These are phyloP conservation scores for Cyberlindnera japonica DNA, from an alignment of 805 yeast species.

Conservation along the genomic window DNA sequence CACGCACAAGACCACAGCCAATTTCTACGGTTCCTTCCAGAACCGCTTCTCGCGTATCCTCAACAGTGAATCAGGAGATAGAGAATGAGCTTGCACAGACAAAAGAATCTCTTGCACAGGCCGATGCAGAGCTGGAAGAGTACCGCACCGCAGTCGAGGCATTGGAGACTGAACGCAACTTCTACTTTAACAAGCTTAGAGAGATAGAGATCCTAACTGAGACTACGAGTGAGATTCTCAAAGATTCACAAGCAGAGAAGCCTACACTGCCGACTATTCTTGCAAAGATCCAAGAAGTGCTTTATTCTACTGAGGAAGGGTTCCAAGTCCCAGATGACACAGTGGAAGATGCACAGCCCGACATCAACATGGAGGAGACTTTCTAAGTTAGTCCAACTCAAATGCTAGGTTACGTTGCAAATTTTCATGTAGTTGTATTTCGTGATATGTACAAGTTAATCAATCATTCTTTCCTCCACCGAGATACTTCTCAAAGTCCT, in stretches of 20 bases:
- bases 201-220: constrained; percentile 82
- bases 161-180: constrained; percentile 79
- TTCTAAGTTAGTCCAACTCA: too few relatives aligned
- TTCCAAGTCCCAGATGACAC: constrained; percentile 56
- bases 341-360: constrained; percentile 24
- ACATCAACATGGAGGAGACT: constrained; percentile 33
- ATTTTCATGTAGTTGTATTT: too few relatives aligned
- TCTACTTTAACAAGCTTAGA: constrained; percentile 84
- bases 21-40: constrained; percentile 14
- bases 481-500: constrained; percentile 86
- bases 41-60: constrained; percentile 27
- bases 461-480: constrained; percentile 28
- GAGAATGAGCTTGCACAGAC: constrained; percentile 48
- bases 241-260: constrained; percentile 28
- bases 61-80: constrained; percentile 29
- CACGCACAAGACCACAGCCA: constrained; percentile 14
- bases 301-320: constrained; percentile 82
- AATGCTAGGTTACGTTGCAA: too few relatives aligned
- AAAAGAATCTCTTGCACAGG: constrained; percentile 35
- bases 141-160: constrained; percentile 58
- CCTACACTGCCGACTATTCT: constrained; percentile 40
- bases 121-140: constrained; percentile 53
- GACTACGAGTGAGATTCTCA: constrained; percentile 51
- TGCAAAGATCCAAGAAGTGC: constrained; percentile 65
- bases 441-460: constrained; percentile 5